Evolutionary conservation across 192 early-diverging fungal genomes (phyloP), one percentile per base, ranked within the genome.

Genomic region (Polychytrium aggregatum): DNA sequence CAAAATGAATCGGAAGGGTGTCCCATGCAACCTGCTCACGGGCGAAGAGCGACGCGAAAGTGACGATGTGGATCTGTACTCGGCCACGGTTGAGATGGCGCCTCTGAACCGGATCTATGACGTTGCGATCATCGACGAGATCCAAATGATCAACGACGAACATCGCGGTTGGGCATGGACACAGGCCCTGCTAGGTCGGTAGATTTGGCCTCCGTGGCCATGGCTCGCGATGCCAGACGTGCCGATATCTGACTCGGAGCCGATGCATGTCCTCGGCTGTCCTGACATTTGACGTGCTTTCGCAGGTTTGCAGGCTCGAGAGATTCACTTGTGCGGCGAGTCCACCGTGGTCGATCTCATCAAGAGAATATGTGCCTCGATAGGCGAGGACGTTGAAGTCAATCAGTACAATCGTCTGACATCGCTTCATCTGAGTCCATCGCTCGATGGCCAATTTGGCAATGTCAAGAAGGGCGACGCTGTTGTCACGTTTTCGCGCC

Each of bases 161-260:
- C 62, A 79, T 28, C 75, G 94, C 11, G 94, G 94, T 10, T 95
- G 90, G 90, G 92, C 92, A 28, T 98, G 92, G 92, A 92, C 90
- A 6, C 74, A 82, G 36, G 94, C 92, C 3, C 44, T 97, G 4
- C 51, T 94, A 11, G 78, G 68, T 29, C 47, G 42, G 21, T 57
- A n/a, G n/a, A n/a, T n/a, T n/a, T n/a, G n/a, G n/a, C n/a, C n/a
- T n/a, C n/a, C n/a, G n/a, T n/a, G n/a, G n/a, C n/a, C n/a, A n/a
- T n/a, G n/a, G n/a, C n/a, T n/a, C n/a, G n/a, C n/a, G n/a, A n/a
- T n/a, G n/a, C n/a, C n/a, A n/a, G n/a, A n/a, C n/a, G n/a, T n/a
- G n/a, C n/a, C n/a, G n/a, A n/a, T n/a, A n/a, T n/a, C n/a, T n/a
- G n/a, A n/a, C n/a, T n/a, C n/a, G n/a, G n/a, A n/a, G n/a, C n/a